phyloP scores from a whole-genome alignment of 805 yeast species.

The Saccharomycopsis lassenensis region DNA sequence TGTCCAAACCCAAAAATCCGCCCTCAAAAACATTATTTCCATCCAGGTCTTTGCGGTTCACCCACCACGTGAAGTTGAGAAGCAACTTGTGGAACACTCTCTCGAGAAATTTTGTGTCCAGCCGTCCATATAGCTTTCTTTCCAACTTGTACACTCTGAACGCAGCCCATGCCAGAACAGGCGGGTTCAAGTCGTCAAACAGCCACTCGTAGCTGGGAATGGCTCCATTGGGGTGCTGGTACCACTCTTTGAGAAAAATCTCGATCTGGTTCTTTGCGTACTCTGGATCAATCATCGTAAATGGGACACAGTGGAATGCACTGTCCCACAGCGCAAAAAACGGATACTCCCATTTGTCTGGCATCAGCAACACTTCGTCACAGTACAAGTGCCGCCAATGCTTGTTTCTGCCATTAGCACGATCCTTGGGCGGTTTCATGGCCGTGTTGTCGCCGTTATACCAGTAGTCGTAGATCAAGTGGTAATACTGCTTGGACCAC shows the following conservation, averaged over 20 bases:
- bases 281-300: constrained; percentile 87
- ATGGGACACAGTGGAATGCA: constrained; percentile 87
- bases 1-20: constrained; percentile 86
- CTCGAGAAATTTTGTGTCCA: constrained; percentile 75
- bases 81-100: constrained; percentile 86
- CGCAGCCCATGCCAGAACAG: constrained; percentile 95
- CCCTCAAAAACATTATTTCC: constrained; percentile 92
- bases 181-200: constrained; percentile 91
- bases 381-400: constrained; percentile 86
- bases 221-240: constrained; percentile 97
- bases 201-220: constrained; percentile 97
- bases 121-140: constrained; percentile 70
- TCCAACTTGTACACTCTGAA: constrained; percentile 82
- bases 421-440: constrained; percentile 65
- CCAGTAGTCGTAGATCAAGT: constrained; percentile 82
- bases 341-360: constrained; percentile 95
- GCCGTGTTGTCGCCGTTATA: constrained; percentile 71
- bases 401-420: constrained; percentile 79
- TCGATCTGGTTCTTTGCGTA: constrained; percentile 86
- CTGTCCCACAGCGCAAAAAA: constrained; percentile 97
- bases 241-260: constrained; percentile 85
- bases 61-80: constrained; percentile 96
- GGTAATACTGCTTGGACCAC: constrained; percentile 90
- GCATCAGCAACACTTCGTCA: constrained; percentile 79
- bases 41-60: constrained; percentile 74